phyloP scores from a whole-genome alignment of 495 filamentous ascomycete genomes.

The Letharia lupina region DNA sequence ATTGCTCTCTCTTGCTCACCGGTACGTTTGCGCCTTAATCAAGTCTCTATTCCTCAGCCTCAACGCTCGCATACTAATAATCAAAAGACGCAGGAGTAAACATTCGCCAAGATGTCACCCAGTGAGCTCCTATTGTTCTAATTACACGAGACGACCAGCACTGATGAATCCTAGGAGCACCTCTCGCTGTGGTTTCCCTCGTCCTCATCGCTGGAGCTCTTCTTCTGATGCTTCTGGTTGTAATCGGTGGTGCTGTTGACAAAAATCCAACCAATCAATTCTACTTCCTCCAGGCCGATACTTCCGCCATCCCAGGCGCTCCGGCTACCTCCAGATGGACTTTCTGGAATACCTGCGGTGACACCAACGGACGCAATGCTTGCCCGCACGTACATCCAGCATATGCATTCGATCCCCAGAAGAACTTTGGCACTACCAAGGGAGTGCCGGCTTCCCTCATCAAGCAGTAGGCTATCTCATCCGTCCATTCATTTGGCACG shows the following conservation, averaged over 20 bases:
- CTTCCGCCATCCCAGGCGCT: slow-evolving; percentile 58
- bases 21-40: slow-evolving; percentile 5
- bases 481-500: neutral
- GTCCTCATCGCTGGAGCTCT: slow-evolving; percentile 67
- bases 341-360: slow-evolving; percentile 67
- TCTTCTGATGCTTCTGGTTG: slow-evolving; percentile 69
- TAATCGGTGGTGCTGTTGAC: slow-evolving; percentile 59
- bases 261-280: slow-evolving; percentile 58
- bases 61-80: slow-evolving; percentile 6
- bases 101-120: slow-evolving; percentile 15
- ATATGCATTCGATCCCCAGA: slow-evolving; percentile 56
- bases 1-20: slow-evolving; percentile 2
- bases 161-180: slow-evolving; percentile 31
- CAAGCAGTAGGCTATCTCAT: slow-evolving; percentile 38
- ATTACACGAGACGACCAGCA: slow-evolving; percentile 9
- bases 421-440: slow-evolving; percentile 50
- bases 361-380: slow-evolving; percentile 45
- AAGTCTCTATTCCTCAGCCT: neutral
- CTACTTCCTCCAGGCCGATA: slow-evolving; percentile 75
- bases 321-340: slow-evolving; percentile 70
- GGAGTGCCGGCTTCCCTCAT: slow-evolving; percentile 47
- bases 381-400: slow-evolving; percentile 50
- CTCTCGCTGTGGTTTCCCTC: slow-evolving; percentile 54
- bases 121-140: slow-evolving; percentile 13
- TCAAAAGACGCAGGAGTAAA: slow-evolving; percentile 11